phyloP scores from a whole-genome alignment of 1,139 yeast species.

The Hemisphaericaspora lyxosophila region DNA sequence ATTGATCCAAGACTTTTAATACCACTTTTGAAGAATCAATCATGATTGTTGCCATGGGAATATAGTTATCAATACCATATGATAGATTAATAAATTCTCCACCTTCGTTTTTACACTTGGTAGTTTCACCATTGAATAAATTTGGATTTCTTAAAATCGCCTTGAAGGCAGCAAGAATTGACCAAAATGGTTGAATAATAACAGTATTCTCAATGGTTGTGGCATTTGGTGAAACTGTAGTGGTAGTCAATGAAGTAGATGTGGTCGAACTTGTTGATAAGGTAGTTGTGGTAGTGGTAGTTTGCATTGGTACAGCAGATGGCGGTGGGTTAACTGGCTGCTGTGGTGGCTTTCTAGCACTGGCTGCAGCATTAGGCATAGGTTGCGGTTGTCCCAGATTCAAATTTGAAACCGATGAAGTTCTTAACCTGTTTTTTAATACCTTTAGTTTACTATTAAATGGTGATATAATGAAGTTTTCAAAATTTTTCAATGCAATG shows the following conservation, averaged over 20 bases:
- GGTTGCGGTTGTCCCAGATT: slow-evolving; percentile 4
- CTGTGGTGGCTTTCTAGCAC: neutral
- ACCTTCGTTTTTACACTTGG: slow-evolving; percentile 26
- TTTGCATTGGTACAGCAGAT: slow-evolving; percentile 3
- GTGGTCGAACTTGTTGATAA: slow-evolving; percentile 14
- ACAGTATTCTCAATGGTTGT: slow-evolving; percentile 33
- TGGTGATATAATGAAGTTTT: slow-evolving; percentile 48
- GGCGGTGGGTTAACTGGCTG: neutral
- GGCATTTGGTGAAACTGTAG: slow-evolving; percentile 20
- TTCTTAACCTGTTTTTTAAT: slow-evolving; percentile 14
- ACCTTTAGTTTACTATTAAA: slow-evolving; percentile 29
- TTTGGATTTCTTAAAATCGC: slow-evolving; percentile 52
- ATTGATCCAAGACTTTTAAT: slow-evolving; percentile 37
- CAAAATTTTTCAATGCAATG: slow-evolving; percentile 56
- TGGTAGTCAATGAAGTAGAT: slow-evolving; percentile 17
- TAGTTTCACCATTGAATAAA: slow-evolving; percentile 54
- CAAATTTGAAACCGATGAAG: slow-evolving; percentile 13
- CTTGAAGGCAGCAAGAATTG: slow-evolving; percentile 60
- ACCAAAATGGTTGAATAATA: slow-evolving; percentile 65
- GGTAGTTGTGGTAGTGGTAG: slow-evolving; percentile 14
- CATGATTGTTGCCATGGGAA: slow-evolving; percentile 23
- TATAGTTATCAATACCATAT: slow-evolving; percentile 1
- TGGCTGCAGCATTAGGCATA: slow-evolving; percentile 2
- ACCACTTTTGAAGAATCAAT: slow-evolving; percentile 39
- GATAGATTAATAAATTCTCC: slow-evolving; percentile 16